These are phyloP conservation scores for Saprolegnia diclina DNA, from an alignment of 352 stramenopile species.

Conservation along the genomic window DNA sequence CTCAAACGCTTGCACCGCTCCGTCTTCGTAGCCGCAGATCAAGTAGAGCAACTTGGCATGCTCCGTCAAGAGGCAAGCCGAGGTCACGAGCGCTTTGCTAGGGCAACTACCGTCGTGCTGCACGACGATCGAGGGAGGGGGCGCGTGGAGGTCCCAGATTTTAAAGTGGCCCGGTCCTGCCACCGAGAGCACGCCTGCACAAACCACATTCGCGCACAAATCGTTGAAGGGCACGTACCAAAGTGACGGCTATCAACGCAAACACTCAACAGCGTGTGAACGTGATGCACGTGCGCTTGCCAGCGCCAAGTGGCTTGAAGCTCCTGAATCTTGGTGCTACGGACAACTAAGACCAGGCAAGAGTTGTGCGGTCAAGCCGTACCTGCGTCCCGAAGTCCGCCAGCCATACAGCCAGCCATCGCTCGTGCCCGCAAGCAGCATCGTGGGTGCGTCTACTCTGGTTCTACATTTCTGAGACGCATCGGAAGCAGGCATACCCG, in stretches of 20 bases:
- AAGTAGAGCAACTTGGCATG: slow-evolving; percentile 9
- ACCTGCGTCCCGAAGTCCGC: not conserved
- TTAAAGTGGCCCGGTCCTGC: not conserved
- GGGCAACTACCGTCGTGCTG: not conserved
- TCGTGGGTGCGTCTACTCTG: not conserved
- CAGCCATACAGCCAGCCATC: not conserved
- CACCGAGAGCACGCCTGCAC: slow-evolving; percentile 14
- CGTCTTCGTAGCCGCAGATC: slow-evolving; percentile 13
- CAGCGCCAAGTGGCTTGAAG: not conserved
- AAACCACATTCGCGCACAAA: too few relatives aligned
- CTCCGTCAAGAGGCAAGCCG: slow-evolving; percentile 11
- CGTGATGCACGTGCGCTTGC: not conserved
- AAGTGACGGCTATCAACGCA: not conserved
- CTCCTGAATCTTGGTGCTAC: not conserved
- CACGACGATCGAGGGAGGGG: not conserved
- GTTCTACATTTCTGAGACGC: not conserved
- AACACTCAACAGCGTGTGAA: not conserved
- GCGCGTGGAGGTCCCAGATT: not conserved
- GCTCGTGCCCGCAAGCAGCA: not conserved
- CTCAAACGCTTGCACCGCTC: not conserved
- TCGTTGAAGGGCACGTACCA: not conserved
- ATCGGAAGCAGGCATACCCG: not conserved
- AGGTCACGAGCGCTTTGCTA: not conserved
- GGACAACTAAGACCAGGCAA: not conserved
- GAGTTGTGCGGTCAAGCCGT: not conserved